Evolutionary conservation across 2,329 filamentous ascomycete genomes (phyloP).

Genomic region (Tolypocladium ophioglossoides): DNA sequence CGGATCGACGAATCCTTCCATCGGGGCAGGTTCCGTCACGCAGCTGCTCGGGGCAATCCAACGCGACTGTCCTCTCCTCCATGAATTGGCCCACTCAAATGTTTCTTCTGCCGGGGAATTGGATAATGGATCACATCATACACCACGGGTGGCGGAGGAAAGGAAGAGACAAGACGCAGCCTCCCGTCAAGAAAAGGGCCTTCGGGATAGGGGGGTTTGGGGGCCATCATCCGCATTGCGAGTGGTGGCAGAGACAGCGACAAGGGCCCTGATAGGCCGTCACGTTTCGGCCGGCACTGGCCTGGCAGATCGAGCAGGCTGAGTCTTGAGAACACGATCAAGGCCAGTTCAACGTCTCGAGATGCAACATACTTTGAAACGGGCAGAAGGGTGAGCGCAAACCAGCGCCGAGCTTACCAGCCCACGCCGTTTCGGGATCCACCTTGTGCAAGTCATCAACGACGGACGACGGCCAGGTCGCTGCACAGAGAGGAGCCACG

Average conservation of each 20-base stretch:
- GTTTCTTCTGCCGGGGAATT: background rate
- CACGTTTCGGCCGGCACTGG: background rate
- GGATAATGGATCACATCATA: background rate
- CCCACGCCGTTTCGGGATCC: background rate
- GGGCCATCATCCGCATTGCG: background rate
- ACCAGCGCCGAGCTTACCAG: background rate
- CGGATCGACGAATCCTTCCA: background rate
- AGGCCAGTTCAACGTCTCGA: background rate
- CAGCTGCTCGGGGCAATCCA: background rate
- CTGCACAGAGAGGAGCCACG: background rate
- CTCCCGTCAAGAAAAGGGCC: background rate
- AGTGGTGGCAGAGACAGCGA: background rate
- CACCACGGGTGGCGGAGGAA: background rate
- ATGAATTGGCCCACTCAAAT: background rate
- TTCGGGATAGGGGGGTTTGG: background rate
- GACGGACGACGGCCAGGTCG: background rate
- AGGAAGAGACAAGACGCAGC: background rate
- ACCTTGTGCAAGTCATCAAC: background rate
- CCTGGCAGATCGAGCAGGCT: background rate
- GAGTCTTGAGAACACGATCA: background rate
- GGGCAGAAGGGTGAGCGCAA: background rate
- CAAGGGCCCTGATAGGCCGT: background rate
- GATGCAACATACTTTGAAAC: background rate
- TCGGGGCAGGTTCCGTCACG: background rate
- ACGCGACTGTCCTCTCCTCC: no score